Conservation (phyloP, 2,329 filamentous ascomycete genomes). For the Akanthomyces dipterigenus region DNA sequence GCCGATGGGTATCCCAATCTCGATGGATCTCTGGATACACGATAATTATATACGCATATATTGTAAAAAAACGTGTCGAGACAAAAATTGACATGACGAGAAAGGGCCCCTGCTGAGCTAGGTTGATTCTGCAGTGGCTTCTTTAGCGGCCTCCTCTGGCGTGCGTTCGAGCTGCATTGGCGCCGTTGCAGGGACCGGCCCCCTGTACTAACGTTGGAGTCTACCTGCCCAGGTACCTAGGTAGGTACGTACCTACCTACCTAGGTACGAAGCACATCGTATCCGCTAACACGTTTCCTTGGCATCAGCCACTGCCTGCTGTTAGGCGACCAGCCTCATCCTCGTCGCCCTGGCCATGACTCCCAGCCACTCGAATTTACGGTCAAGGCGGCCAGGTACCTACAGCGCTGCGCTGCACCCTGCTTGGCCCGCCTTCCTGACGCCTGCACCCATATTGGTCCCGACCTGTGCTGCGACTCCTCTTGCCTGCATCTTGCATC, state of each 20-base stretch:
- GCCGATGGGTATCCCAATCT: neutral
- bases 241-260: no score
- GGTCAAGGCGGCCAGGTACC: constrained; percentile 12
- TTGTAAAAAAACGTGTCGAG: neutral
- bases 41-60: neutral
- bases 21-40: neutral
- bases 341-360: constrained; percentile 10
- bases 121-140: neutral
- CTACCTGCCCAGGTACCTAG: no score
- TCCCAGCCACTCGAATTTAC: constrained; percentile 27
- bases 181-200: neutral
- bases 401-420: neutral
- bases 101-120: neutral
- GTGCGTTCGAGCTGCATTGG: neutral
- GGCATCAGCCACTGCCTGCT: neutral
- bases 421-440: neutral
- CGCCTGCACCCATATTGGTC: neutral
- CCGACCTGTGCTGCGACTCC: constrained; percentile 1
- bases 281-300: neutral
- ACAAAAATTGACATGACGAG: no score
- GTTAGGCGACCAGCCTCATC: neutral
- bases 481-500: constrained; percentile 12
- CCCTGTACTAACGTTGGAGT: neutral
- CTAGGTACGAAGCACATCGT: neutral
- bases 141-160: neutral